Conservation (phyloP, 768 basidiomycete species). For the Rhizopogon salebrosus region DNA sequence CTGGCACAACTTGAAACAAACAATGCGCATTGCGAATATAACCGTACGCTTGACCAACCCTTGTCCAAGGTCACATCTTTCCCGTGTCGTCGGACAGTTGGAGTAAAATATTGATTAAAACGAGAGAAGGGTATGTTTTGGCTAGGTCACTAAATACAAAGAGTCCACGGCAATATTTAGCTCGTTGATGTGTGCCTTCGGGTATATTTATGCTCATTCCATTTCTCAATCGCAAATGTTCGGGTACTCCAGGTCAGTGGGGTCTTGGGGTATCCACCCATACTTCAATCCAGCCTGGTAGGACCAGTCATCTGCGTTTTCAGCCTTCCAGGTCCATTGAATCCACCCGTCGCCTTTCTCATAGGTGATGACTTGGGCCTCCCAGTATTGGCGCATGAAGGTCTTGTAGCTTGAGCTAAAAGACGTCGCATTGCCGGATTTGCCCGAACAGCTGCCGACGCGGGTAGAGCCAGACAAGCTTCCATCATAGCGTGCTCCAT, state of each 20-base stretch:
- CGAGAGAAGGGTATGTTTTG: not conserved
- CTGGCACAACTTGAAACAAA: no score
- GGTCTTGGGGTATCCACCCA: slow-evolving; percentile 74
- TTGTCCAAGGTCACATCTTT: no score
- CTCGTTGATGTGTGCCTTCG: not conserved
- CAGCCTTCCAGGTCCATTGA: slow-evolving; percentile 78
- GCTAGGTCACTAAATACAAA: not conserved
- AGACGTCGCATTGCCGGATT: slow-evolving; percentile 51
- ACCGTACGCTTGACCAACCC: no score
- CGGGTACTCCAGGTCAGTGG: slow-evolving; percentile 60
- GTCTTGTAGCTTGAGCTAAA: slow-evolving; percentile 62
- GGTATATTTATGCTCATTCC: not conserved
- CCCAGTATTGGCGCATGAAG: slow-evolving; percentile 68
- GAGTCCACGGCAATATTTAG: not conserved
- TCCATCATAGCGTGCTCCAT: slow-evolving; percentile 68
- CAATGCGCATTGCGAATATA: no score
- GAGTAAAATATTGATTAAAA: not conserved
- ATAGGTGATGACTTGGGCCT: slow-evolving; percentile 71
- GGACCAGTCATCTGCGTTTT: slow-evolving; percentile 72
- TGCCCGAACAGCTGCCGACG: slow-evolving; percentile 40
- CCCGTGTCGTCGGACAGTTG: no score
- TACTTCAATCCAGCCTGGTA: slow-evolving; percentile 69
- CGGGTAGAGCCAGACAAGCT: slow-evolving; percentile 20
- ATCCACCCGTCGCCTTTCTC: slow-evolving; percentile 70
- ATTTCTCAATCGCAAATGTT: slow-evolving; percentile 45